phyloP scores from a whole-genome alignment of 805 yeast species.

The Suhomyces sp. region DNA sequence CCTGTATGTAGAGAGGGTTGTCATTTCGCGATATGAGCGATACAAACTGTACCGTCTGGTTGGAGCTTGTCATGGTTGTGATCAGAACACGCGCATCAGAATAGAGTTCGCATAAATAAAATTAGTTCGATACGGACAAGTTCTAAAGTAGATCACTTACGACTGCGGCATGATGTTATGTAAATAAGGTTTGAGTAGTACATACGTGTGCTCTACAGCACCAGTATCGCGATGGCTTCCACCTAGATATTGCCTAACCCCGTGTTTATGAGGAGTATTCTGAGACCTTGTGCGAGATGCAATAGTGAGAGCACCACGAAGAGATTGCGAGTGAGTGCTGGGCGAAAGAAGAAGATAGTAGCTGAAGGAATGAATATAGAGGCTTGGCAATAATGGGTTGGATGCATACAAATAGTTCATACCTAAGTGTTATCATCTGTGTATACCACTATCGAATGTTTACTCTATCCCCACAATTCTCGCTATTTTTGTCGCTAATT shows the following conservation, averaged over 20 bases:
- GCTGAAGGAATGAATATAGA: neutral
- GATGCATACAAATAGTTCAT: neutral
- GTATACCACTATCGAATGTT: neutral
- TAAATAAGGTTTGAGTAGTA: neutral
- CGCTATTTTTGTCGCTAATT: neutral
- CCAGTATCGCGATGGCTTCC: neutral
- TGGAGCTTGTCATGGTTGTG: neutral
- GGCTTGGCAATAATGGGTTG: neutral
- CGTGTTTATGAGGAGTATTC: neutral
- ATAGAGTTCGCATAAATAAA: neutral
- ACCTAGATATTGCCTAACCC: neutral
- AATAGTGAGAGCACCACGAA: neutral
- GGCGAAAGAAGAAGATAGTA: neutral
- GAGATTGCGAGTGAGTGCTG: neutral
- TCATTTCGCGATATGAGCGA: slow-evolving; percentile 57
- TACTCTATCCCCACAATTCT: neutral
- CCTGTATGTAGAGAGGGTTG: slow-evolving; percentile 59
- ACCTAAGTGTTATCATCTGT: neutral
- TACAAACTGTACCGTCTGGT: slow-evolving; percentile 43
- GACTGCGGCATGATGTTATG: neutral
- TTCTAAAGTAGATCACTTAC: neutral
- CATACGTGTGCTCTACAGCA: neutral
- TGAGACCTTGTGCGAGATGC: neutral
- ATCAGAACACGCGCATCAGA: neutral
- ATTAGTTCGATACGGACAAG: neutral